Evolutionary conservation across 2,329 filamentous ascomycete genomes (phyloP).

Genomic region (Coniochaeta sp.): DNA sequence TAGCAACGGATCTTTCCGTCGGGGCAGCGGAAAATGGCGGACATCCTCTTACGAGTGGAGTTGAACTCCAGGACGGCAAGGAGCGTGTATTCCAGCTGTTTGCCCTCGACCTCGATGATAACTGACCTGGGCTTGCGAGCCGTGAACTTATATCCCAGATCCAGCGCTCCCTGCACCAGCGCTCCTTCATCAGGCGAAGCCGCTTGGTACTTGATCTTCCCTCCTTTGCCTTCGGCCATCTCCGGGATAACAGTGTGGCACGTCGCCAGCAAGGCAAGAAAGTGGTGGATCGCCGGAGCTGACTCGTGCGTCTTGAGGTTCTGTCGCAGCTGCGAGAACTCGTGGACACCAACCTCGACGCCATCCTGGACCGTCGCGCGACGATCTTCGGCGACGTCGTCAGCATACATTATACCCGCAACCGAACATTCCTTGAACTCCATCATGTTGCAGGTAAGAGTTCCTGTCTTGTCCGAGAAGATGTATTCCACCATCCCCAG

Average conservation of each 20-base stretch:
- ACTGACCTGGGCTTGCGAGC: constrained; percentile 86
- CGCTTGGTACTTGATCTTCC: constrained; percentile 92
- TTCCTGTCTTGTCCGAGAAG: constrained; percentile 97
- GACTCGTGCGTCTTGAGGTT: constrained; percentile 56
- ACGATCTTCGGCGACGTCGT: constrained; percentile 85
- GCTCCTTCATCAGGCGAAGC: constrained; percentile 96
- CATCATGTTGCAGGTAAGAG: constrained; percentile 97
- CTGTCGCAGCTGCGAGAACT: constrained; percentile 67
- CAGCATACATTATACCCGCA: constrained; percentile 86
- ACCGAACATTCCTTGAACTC: constrained; percentile 96
- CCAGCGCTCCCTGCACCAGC: constrained; percentile 83
- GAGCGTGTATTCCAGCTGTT: constrained; percentile 76
- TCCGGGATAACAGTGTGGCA: constrained; percentile 98
- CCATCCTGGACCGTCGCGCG: constrained; percentile 73
- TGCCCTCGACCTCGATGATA: constrained; percentile 68
- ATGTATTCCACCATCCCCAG: constrained; percentile 97
- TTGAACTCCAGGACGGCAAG: constrained; percentile 99
- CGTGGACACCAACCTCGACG: constrained; percentile 70
- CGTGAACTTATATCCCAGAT: constrained; percentile 81
- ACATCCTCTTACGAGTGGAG: constrained; percentile 96
- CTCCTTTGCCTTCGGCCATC: constrained; percentile 65
- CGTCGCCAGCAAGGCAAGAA: constrained; percentile 76
- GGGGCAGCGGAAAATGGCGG: constrained; percentile 90
- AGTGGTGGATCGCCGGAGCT: constrained; percentile 60
- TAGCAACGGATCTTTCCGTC: constrained; percentile 93